Conservation (phyloP, 768 basidiomycete genomes). For the Phylloporus rhodoxanthus region DNA sequence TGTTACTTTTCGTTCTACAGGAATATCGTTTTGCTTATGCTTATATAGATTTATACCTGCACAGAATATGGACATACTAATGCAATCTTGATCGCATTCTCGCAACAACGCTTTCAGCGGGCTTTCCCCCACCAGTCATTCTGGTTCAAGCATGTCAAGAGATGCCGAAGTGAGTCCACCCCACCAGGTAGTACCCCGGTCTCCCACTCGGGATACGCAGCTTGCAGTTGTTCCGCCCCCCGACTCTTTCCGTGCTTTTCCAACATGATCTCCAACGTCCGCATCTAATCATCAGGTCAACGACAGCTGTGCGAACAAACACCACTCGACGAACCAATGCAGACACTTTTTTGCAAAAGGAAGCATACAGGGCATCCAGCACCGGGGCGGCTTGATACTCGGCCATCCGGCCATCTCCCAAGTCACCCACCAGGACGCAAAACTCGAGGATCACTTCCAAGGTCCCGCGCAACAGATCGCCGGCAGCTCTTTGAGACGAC, state of each 20-base stretch:
- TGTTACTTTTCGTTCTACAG: conserved; percentile 1
- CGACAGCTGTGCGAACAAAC: neutral
- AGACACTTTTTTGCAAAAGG: conserved; percentile 51
- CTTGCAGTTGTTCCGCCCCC: conserved; percentile 17
- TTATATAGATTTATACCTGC: conserved; percentile 25
- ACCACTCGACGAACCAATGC: conserved; percentile 44
- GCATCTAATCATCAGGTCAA: conserved; percentile 38
- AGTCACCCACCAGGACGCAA: conserved; percentile 57
- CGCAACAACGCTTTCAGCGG: neutral
- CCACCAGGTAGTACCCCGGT: conserved; percentile 43
- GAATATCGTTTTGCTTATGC: conserved; percentile 13
- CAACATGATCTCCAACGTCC: conserved; percentile 47
- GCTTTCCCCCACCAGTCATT: conserved; percentile 52
- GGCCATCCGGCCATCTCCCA: conserved; percentile 46
- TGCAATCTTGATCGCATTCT: conserved; percentile 9
- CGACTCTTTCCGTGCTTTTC: conserved; percentile 42
- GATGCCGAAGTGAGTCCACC: conserved; percentile 47
- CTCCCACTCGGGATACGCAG: conserved; percentile 24
- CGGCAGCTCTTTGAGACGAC: conserved; percentile 58
- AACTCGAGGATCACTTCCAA: conserved; percentile 66
- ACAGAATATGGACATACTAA: conserved; percentile 4
- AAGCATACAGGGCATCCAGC: conserved; percentile 48
- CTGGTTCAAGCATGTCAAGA: conserved; percentile 49
- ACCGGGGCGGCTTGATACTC: conserved; percentile 60
- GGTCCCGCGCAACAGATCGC: conserved; percentile 57